phyloP scores from a whole-genome alignment of 495 filamentous ascomycete genomes.

The Thozetella sp. region DNA sequence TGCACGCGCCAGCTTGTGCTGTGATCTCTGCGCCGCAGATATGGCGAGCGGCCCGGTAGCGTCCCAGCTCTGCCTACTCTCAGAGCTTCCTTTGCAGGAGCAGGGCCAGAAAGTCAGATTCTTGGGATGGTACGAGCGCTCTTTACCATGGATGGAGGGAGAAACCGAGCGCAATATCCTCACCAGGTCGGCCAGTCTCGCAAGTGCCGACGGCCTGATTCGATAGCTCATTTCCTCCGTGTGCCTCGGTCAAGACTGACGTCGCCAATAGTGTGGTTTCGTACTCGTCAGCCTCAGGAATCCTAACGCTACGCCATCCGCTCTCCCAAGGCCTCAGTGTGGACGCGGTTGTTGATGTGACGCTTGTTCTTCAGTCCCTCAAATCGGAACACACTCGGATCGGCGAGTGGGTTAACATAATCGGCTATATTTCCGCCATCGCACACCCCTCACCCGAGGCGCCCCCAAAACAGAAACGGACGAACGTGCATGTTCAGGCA shows the following conservation, averaged over 20 bases:
- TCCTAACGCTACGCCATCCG: conserved; percentile 67
- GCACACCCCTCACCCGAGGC: conserved; percentile 10
- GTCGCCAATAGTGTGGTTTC: conserved; percentile 59
- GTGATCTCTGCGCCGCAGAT: background rate
- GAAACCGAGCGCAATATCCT: too few relatives aligned
- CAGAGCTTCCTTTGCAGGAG: conserved; percentile 53
- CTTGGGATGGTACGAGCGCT: conserved; percentile 76
- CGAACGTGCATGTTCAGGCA: conserved; percentile 57
- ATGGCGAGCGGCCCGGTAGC: conserved; percentile 65
- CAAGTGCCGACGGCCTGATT: background rate
- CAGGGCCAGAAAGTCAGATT: conserved; percentile 82
- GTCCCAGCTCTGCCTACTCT: conserved; percentile 69
- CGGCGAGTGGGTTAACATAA: conserved; percentile 90
- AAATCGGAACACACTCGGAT: conserved; percentile 64
- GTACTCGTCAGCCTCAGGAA: conserved; percentile 63
- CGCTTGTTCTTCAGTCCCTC: conserved; percentile 66
- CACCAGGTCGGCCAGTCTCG: conserved; percentile 10
- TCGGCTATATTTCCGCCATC: conserved; percentile 70
- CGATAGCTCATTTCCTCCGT: conserved; percentile 16
- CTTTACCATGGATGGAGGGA: too few relatives aligned
- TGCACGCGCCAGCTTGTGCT: too few relatives aligned
- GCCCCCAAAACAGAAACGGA: background rate
- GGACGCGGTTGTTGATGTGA: conserved; percentile 66
- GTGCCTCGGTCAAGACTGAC: background rate
- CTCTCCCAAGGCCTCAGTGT: conserved; percentile 48